phyloP scores from a whole-genome alignment of 352 stramenopile species.

The Aphanomyces stellatus region DNA sequence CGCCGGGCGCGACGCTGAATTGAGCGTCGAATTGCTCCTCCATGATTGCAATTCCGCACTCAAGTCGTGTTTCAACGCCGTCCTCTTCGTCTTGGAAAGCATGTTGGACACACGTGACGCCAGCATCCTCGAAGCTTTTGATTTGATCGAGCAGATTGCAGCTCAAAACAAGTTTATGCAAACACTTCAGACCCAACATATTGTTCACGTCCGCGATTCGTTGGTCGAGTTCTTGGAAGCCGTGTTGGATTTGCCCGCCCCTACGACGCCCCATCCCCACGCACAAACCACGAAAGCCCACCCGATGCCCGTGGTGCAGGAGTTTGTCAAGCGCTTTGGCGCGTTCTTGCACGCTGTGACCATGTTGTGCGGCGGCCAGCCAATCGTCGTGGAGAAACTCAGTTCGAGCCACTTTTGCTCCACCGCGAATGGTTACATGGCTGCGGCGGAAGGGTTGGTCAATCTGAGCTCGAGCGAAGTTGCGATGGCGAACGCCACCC shows the following conservation, averaged over 20 bases:
- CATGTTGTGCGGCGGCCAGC: slow-evolving; percentile 10
- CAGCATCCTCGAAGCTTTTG: slow-evolving; percentile 50
- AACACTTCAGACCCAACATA: slow-evolving; percentile 46
- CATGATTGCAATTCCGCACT: slow-evolving; percentile 60
- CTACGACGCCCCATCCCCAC: slow-evolving; percentile 41
- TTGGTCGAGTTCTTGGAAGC: slow-evolving; percentile 69
- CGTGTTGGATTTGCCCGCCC: slow-evolving; percentile 61
- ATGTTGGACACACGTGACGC: slow-evolving; percentile 54
- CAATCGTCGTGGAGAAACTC: slow-evolving; percentile 34
- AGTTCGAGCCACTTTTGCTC: slow-evolving; percentile 69
- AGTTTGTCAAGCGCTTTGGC: slow-evolving; percentile 72
- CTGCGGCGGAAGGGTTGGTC: slow-evolving; percentile 56
- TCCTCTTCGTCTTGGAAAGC: slow-evolving; percentile 62
- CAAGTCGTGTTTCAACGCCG: slow-evolving; percentile 67
- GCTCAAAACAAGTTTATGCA: slow-evolving; percentile 51
- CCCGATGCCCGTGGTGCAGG: slow-evolving; percentile 61
- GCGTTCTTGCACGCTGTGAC: slow-evolving; percentile 48
- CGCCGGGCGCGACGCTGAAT: slow-evolving; percentile 36
- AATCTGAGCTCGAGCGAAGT: slow-evolving; percentile 71
- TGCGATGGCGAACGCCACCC: slow-evolving; percentile 66
- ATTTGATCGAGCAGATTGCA: slow-evolving; percentile 56
- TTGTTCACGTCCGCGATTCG: slow-evolving; percentile 39
- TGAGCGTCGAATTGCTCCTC: slow-evolving; percentile 55
- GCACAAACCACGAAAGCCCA: slow-evolving; percentile 46
- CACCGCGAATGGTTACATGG: slow-evolving; percentile 66